phyloP scores from a whole-genome alignment of 352 stramenopile species.

The Globisporangium parvum region DNA sequence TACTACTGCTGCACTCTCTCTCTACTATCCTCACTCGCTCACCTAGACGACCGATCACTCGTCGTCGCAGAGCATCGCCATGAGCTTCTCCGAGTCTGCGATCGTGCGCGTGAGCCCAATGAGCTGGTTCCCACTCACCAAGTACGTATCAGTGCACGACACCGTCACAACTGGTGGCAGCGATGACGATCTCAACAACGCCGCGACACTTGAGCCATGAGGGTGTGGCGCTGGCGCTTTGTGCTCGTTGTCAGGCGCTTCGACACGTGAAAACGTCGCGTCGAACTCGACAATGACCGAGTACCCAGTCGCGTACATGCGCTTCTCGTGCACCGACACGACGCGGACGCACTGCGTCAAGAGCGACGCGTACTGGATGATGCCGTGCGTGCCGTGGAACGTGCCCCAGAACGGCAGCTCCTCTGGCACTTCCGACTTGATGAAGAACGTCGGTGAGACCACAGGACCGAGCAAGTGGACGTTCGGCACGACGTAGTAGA shows the following conservation, averaged over 20 bases:
- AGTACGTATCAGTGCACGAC: constrained; percentile 70
- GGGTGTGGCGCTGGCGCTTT: constrained; percentile 7
- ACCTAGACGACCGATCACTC: too few species aligned
- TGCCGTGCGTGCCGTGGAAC: constrained; percentile 52
- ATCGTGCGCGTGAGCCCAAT: constrained; percentile 77
- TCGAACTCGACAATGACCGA: constrained; percentile 79
- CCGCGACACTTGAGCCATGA: not conserved
- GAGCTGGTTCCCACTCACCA: constrained; percentile 66
- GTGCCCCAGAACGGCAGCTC: constrained; percentile 79
- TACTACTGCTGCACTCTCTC: not conserved
- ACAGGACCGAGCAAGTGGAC: constrained; percentile 51
- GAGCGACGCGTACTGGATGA: constrained; percentile 68
- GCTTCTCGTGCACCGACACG: constrained; percentile 50
- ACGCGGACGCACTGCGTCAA: constrained; percentile 60
- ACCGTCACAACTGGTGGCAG: constrained; percentile 38
- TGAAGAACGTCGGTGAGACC: constrained; percentile 56
- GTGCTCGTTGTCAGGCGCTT: constrained; percentile 15
- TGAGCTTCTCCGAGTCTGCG: constrained; percentile 70
- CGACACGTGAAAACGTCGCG: constrained; percentile 43
- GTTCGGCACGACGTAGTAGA: constrained; percentile 53
- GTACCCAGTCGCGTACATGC: constrained; percentile 60
- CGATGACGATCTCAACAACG: not conserved
- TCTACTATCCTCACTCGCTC: constrained; percentile 3
- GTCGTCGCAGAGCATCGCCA: constrained; percentile 18
- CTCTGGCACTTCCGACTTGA: constrained; percentile 74